Conservation (phyloP, 306 rosid species). For the Cucumis sativus region Cucumber_9930_V3 NC_026656.2:2894001-2894500, state of each 20-base stretch:
- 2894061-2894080: not conserved
- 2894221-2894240: not conserved
- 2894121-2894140: not conserved
- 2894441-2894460: not conserved
- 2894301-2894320: too few relatives aligned
- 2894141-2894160: not conserved
- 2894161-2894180: not conserved
- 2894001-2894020: not conserved
- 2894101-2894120: not conserved
- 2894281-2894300: not conserved
- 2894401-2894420: not conserved
- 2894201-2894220: not conserved
- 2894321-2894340: not conserved
- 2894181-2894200: not conserved
- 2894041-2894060: not conserved
- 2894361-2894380: not conserved
- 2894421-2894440: not conserved
- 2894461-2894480: not conserved
- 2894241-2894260: not conserved
- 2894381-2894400: not conserved
- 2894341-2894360: not conserved
- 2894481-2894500: not conserved
- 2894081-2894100: not conserved
- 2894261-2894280: not conserved
- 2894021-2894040: not conserved